Conservation (phyloP, 2,329 filamentous ascomycete genomes). For the Parafenestella ontariensis region DNA sequence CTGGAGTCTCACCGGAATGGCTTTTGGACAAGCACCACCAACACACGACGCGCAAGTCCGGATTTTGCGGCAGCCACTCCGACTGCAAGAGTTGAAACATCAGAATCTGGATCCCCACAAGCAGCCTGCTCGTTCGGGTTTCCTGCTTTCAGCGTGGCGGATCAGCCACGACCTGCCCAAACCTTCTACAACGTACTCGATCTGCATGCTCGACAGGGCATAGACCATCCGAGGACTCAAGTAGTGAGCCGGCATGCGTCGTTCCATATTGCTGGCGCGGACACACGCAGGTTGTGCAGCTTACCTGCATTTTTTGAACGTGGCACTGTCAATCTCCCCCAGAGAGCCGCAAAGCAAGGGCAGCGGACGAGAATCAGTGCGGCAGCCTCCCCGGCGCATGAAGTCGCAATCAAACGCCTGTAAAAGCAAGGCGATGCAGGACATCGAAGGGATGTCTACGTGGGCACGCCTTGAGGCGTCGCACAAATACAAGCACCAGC, state of each 20-base stretch:
- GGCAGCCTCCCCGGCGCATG: slow-evolving; percentile 10
- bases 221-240: slow-evolving; percentile 5
- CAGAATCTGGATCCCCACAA: neutral
- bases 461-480: slow-evolving; percentile 9
- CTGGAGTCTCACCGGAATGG: neutral
- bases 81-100: neutral
- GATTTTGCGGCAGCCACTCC: slow-evolving; percentile 12
- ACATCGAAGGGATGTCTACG: slow-evolving; percentile 9
- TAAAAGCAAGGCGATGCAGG: slow-evolving; percentile 1
- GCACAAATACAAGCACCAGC: slow-evolving; percentile 31
- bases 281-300: slow-evolving; percentile 14
- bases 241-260: slow-evolving; percentile 11
- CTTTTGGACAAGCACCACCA: neutral
- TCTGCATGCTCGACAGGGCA: slow-evolving; percentile 23
- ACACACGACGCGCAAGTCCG: slow-evolving; percentile 11
- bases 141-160: neutral
- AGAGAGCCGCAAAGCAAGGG: slow-evolving; percentile 13
- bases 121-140: neutral
- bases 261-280: slow-evolving; percentile 28
- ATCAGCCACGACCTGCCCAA: slow-evolving; percentile 5
- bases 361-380: neutral
- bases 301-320: slow-evolving; percentile 25
- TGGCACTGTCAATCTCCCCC: slow-evolving; percentile 23
- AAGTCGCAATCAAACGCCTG: slow-evolving; percentile 22
- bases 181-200: slow-evolving; percentile 9